Conservation (phyloP, 2,329 filamentous ascomycete genomes). For the Rhynchosporium agropyri region DNA sequence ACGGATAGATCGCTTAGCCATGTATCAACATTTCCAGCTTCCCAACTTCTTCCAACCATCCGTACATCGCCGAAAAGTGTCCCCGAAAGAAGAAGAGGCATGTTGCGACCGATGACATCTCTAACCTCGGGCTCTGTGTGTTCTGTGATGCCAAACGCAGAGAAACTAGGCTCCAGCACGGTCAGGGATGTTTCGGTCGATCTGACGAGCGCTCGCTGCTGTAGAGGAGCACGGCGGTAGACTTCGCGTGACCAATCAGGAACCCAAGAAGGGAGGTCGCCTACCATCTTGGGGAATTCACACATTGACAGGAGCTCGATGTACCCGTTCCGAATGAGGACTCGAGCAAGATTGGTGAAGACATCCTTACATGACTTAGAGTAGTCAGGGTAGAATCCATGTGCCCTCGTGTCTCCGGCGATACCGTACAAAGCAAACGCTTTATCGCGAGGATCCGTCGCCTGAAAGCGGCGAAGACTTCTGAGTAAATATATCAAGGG, state of each 20-base stretch:
- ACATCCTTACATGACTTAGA: slow-evolving; percentile 24
- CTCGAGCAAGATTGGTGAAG: slow-evolving; percentile 22
- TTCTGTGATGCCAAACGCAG: slow-evolving; percentile 16
- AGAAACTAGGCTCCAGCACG: slow-evolving; percentile 23
- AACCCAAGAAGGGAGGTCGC: slow-evolving; percentile 30
- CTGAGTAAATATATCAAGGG: no score
- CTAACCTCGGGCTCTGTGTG: no score
- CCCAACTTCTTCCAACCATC: no score
- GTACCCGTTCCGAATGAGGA: slow-evolving; percentile 23
- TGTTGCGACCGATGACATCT: no score
- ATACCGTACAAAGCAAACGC: slow-evolving; percentile 28
- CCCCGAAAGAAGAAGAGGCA: no score
- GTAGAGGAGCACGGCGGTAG: slow-evolving; percentile 17
- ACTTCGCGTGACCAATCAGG: slow-evolving; percentile 21
- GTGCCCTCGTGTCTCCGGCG: slow-evolving; percentile 19
- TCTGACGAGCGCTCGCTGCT: slow-evolving; percentile 23
- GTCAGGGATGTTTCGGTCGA: slow-evolving; percentile 4
- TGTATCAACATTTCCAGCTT: no score
- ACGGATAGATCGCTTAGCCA: no score
- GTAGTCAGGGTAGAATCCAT: slow-evolving; percentile 25
- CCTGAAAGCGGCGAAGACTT: no score
- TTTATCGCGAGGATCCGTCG: neutral
- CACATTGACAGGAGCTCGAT: slow-evolving; percentile 23
- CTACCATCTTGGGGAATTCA: slow-evolving; percentile 20
- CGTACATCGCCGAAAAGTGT: no score